A percentile compares a stretch with the other conserved stretches of the same genome.
phyloP scores from a whole-genome alignment of 2,329 filamentous ascomycete species.

The Venturia effusa region DNA sequence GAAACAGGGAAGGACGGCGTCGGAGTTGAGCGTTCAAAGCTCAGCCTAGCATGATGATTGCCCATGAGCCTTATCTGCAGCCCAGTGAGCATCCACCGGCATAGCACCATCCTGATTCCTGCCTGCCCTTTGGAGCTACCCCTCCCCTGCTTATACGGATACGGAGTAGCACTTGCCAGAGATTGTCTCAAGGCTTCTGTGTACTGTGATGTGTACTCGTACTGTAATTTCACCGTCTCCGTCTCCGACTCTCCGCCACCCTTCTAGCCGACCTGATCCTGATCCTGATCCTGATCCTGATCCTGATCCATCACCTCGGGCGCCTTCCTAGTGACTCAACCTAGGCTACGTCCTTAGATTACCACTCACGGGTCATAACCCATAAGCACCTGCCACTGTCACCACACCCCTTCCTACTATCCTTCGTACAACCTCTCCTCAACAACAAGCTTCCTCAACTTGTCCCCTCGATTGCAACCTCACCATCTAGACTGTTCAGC shows the following conservation, averaged over 20 bases:
- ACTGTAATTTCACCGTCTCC: neutral
- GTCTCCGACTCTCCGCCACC: no score
- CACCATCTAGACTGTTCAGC: neutral
- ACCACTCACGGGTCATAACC: conserved; percentile 3
- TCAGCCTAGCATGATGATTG: conserved; percentile 3
- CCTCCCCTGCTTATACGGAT: neutral
- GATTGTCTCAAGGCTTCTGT: neutral
- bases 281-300: neutral
- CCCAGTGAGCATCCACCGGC: no score
- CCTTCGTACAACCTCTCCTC: neutral
- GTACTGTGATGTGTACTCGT: no score
- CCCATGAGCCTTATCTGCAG: conserved; percentile 2
- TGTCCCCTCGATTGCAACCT: neutral
- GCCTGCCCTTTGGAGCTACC: neutral
- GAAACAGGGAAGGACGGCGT: neutral
- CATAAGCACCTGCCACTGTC: neutral
- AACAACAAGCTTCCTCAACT: neutral
- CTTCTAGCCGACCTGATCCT: no score
- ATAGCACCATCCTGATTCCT: neutral
- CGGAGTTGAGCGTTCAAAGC: neutral
- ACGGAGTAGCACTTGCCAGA: neutral
- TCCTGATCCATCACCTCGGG: neutral
- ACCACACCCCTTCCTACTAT: neutral
- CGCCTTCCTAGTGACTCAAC: conserved; percentile 3
- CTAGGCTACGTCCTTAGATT: neutral